phyloP scores from a whole-genome alignment of 2,329 filamentous ascomycete species.

The Aspergillus fumigatus region DNA sequence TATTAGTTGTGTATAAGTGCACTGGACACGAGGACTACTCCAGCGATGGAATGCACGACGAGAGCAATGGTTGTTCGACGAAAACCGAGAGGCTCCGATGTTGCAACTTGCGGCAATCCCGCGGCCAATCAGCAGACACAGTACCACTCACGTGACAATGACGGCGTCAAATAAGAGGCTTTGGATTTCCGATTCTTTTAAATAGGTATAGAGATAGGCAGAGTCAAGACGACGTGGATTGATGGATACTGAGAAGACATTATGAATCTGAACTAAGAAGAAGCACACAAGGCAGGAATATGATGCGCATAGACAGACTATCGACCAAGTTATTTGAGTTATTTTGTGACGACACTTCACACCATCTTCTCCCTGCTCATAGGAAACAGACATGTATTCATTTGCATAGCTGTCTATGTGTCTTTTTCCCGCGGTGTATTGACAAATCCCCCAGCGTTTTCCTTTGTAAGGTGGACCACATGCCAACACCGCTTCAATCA shows the following conservation, averaged over 20 bases:
- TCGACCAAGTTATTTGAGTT: neutral
- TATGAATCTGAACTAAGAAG: neutral
- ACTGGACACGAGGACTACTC: conserved; percentile 23
- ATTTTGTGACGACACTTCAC: neutral
- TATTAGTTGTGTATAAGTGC: conserved; percentile 17
- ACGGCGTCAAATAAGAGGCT: conserved; percentile 13
- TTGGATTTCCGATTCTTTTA: conserved; percentile 9
- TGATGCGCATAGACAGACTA: too few species aligned
- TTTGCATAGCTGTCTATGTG: neutral
- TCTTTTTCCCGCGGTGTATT: neutral
- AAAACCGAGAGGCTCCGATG: conserved; percentile 33
- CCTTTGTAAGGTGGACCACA: neutral
- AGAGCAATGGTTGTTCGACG: conserved; percentile 20
- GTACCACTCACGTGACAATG: conserved; percentile 17
- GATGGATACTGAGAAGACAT: neutral
- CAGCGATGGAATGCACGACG: conserved; percentile 16
- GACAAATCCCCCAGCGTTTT: neutral
- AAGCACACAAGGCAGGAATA: neutral
- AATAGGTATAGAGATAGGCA: too few species aligned
- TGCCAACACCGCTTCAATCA: conserved; percentile 1
- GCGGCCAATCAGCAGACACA: conserved; percentile 24
- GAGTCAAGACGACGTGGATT: neutral
- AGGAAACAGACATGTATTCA: neutral
- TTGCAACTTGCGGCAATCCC: conserved; percentile 13
- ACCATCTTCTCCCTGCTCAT: neutral